phyloP scores from a whole-genome alignment of 169 alveolate genomes.

The Toxoplasma gondii region DNA sequence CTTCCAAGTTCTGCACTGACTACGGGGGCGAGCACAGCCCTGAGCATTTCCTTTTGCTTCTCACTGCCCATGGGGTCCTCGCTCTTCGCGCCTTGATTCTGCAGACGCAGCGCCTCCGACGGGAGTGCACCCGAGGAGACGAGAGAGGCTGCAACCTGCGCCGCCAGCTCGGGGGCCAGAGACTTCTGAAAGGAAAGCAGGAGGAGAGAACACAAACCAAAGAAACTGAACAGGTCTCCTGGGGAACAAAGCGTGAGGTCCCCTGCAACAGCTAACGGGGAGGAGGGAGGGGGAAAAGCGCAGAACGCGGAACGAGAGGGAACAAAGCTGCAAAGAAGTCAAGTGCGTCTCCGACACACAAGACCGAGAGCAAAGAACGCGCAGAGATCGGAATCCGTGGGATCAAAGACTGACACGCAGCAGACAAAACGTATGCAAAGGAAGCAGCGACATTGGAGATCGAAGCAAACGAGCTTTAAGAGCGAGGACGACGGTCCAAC shows the following conservation, averaged over 20 bases:
- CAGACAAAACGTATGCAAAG: not conserved
- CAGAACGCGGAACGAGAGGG: not conserved
- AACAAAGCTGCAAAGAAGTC: not conserved
- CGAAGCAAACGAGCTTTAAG: too few species aligned
- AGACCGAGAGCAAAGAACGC: not conserved
- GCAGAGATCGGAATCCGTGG: not conserved
- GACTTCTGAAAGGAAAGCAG: not conserved
- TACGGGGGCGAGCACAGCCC: conserved; percentile 3
- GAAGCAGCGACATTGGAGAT: not conserved
- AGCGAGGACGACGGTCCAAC: too few species aligned
- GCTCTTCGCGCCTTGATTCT: not conserved
- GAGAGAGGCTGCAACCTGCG: not conserved
- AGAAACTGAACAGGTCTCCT: not conserved
- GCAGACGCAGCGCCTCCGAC: not conserved
- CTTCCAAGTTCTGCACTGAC: not conserved
- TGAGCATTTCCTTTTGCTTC: not conserved
- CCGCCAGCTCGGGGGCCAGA: not conserved
- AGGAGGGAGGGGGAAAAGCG: too few species aligned
- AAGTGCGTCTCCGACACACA: not conserved
- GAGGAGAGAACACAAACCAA: not conserved
- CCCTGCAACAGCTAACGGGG: too few species aligned
- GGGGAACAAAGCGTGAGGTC: not conserved
- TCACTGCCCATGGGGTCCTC: not conserved
- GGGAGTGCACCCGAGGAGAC: not conserved
- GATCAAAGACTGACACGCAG: not conserved